phyloP scores from a whole-genome alignment of 2,329 filamentous ascomycete species.

The Xylaria sp. region DNA sequence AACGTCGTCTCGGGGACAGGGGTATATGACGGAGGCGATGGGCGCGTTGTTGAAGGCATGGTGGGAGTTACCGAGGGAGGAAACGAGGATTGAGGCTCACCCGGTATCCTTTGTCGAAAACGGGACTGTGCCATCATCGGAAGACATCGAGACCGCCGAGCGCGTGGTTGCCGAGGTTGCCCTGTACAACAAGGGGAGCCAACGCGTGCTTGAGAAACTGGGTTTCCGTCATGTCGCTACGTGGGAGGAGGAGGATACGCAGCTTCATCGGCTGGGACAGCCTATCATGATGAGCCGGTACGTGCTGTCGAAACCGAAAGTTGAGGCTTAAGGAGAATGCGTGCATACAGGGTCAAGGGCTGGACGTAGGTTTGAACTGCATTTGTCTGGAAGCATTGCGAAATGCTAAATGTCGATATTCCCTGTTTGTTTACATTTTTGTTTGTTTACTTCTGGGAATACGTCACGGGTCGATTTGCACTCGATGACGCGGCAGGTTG shows the following conservation, averaged over 20 bases:
- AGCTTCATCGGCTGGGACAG: slow-evolving; percentile 23
- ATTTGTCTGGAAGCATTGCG: too few relatives aligned
- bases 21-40: slow-evolving; percentile 26
- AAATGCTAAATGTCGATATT: neutral
- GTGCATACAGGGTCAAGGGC: neutral
- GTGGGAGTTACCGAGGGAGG: slow-evolving; percentile 22
- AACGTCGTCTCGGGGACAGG: slow-evolving; percentile 23
- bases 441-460: neutral
- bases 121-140: neutral
- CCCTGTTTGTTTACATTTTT: neutral
- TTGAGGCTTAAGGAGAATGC: neutral
- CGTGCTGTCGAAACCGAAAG: slow-evolving; percentile 6
- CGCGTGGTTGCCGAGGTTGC: slow-evolving; percentile 24
- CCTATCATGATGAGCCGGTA: slow-evolving; percentile 19
- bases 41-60: slow-evolving; percentile 21
- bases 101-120: slow-evolving; percentile 7
- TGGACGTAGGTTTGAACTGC: neutral
- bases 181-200: slow-evolving; percentile 22
- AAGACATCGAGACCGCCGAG: slow-evolving; percentile 8
- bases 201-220: slow-evolving; percentile 26
- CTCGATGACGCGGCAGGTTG: neutral
- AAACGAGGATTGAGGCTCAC: neutral
- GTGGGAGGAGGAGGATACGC: slow-evolving; percentile 27
- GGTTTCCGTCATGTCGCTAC: slow-evolving; percentile 25
- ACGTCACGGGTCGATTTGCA: neutral